Percentiles rank a stretch among this genome's conserved stretches.
Evolutionary conservation across 768 basidiomycete species (phyloP).

Genomic region (Amanita phalloides): DNA sequence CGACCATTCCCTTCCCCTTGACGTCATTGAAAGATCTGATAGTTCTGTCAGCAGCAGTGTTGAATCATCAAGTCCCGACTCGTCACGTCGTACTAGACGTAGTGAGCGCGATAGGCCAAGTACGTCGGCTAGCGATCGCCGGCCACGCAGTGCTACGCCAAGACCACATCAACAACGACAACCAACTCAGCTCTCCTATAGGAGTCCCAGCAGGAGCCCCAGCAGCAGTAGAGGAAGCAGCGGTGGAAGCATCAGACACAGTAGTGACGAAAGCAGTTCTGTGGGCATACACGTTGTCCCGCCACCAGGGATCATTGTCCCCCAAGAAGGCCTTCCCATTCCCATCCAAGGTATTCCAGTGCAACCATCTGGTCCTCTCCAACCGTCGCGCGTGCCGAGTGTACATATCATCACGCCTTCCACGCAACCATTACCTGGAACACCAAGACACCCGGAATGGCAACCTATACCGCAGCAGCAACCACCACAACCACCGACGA

Average conservation of each 20-base stretch:
- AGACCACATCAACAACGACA: background rate
- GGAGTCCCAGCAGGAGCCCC: background rate
- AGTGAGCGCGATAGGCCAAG: background rate
- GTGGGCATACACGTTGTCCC: background rate
- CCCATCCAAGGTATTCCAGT: background rate
- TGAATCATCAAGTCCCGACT: constrained; percentile 3
- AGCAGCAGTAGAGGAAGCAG: constrained; percentile 2
- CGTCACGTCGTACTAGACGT: constrained; percentile 4
- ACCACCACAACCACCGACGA: constrained; percentile 13
- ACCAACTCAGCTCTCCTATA: constrained; percentile 6
- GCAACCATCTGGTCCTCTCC: background rate
- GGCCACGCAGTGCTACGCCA: constrained; percentile 1
- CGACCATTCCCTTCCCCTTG: constrained; percentile 1
- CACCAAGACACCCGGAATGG: constrained; percentile 15
- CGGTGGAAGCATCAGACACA: background rate
- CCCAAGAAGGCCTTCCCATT: background rate
- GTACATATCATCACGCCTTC: constrained; percentile 11
- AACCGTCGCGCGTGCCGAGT: constrained; percentile 4
- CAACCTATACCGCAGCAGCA: constrained; percentile 16
- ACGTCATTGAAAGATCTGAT: constrained; percentile 3
- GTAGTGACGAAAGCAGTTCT: background rate
- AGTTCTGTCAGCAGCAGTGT: constrained; percentile 8
- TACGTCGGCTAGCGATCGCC: background rate
- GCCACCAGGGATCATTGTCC: background rate
- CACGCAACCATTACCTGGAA: constrained; percentile 11